phyloP scores from a whole-genome alignment of 371 early-diverging fungal genomes.

The Rhizomucor pusillus region DNA sequence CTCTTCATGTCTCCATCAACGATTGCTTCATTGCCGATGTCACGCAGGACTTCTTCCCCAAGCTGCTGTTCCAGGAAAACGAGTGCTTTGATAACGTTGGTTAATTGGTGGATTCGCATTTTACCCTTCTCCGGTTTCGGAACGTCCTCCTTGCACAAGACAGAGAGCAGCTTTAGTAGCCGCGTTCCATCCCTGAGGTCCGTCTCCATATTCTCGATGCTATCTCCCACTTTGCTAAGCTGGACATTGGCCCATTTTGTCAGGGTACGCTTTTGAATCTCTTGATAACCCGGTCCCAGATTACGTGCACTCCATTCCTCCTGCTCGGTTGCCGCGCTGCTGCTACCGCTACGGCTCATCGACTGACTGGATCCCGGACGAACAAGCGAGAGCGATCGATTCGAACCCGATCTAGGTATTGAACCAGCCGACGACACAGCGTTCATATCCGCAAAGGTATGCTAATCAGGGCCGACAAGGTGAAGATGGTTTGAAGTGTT shows the following conservation, averaged over 20 bases:
- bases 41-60: slow-evolving; percentile 61
- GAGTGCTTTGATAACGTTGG: slow-evolving; percentile 76
- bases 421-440: slow-evolving; percentile 4
- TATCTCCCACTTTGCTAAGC: slow-evolving; percentile 48
- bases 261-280: slow-evolving; percentile 75
- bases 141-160: slow-evolving; percentile 39
- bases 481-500: no score
- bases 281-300: slow-evolving; percentile 45
- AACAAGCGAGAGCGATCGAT: slow-evolving; percentile 13
- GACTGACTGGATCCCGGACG: slow-evolving; percentile 11
- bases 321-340: slow-evolving; percentile 1
- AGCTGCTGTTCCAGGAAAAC: slow-evolving; percentile 60
- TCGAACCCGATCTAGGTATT: slow-evolving; percentile 19
- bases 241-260: slow-evolving; percentile 84
- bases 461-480: no score
- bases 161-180: slow-evolving; percentile 56
- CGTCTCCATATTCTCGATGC: slow-evolving; percentile 39
- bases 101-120: slow-evolving; percentile 75
- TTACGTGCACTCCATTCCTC: slow-evolving; percentile 25
- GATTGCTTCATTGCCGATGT: slow-evolving; percentile 79
- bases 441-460: neutral
- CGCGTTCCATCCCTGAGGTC: slow-evolving; percentile 65
- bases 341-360: slow-evolving; percentile 5
- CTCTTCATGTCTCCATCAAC: slow-evolving; percentile 83
- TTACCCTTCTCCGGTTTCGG: slow-evolving; percentile 59